Percentiles rank a stretch among this genome's conserved stretches.
phyloP scores from a whole-genome alignment of 2,329 filamentous ascomycete genomes.

The Botrytis elliptica region DNA sequence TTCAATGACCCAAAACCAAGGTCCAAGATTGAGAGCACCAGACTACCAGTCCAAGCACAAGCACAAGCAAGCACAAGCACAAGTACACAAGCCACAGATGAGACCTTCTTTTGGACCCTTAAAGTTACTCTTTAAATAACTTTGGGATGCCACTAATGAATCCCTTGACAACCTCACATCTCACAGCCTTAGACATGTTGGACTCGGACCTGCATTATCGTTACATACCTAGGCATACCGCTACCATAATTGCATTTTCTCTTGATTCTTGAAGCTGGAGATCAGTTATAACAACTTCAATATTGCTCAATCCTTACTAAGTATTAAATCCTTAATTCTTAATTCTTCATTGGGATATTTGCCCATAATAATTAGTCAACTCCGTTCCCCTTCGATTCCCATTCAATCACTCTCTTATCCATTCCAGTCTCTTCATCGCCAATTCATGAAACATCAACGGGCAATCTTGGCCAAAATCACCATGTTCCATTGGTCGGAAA shows the following conservation, averaged over 20 bases:
- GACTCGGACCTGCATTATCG: constrained; percentile 5
- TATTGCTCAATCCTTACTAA: not conserved
- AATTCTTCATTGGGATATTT: not conserved
- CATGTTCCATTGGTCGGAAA: not conserved
- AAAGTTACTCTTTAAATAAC: not conserved
- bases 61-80: not conserved
- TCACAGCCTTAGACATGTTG: not conserved
- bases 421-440: not conserved
- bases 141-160: not conserved
- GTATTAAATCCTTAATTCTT: not conserved
- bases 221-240: not conserved
- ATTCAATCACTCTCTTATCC: not conserved
- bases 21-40: not conserved
- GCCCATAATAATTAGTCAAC: not conserved
- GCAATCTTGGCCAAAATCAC: not conserved
- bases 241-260: not conserved
- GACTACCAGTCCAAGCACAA: not conserved
- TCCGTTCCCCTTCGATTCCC: not conserved
- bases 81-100: not conserved
- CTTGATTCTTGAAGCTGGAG: not conserved
- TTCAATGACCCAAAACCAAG: not conserved
- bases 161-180: not conserved
- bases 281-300: not conserved
- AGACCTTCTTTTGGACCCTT: not conserved
- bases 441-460: not conserved